A percentile compares a stretch with the other conserved stretches of the same genome.
These are phyloP conservation scores for Gossypium ekmanianum DNA, from an alignment of 345 rosid species.

Conservation along the genomic window DNA sequence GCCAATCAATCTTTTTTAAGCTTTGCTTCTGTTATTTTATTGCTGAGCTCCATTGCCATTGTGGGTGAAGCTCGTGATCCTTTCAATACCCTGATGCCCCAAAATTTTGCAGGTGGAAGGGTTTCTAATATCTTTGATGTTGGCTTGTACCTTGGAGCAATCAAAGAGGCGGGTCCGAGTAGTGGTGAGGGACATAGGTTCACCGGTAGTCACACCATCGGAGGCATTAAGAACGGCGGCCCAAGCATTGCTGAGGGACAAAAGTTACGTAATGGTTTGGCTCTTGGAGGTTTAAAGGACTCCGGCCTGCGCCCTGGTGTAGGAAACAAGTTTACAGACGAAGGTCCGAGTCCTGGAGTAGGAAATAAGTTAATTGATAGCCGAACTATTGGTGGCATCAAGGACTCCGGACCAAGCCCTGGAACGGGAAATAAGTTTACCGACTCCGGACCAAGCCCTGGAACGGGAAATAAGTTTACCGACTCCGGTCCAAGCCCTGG, in stretches of 20 bases:
- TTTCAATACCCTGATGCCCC: constrained; percentile 20
- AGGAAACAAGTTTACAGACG: constrained; percentile 19
- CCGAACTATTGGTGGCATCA: not conserved
- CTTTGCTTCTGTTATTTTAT: constrained; percentile 2
- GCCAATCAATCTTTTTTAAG: constrained; percentile 18
- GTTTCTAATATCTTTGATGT: constrained; percentile 33
- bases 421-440: not conserved
- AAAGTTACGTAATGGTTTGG: not conserved
- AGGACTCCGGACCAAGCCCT: not conserved
- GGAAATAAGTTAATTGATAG: constrained; percentile 11
- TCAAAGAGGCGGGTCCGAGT: constrained; percentile 26
- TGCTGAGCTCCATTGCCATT: constrained; percentile 19
- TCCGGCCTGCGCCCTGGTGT: constrained; percentile 17
- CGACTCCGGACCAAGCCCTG: not conserved
- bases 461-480: too few species aligned
- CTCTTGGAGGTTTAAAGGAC: constrained; percentile 21
- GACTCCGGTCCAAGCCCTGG: too few species aligned
- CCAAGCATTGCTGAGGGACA: constrained; percentile 21
- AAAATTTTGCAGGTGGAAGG: constrained; percentile 15
- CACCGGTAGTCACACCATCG: not conserved
- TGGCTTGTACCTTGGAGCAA: not conserved
- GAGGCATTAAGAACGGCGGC: constrained; percentile 23
- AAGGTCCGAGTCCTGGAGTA: constrained; percentile 16
- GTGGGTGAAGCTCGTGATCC: constrained; percentile 39
- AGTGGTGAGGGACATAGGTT: constrained; percentile 16